Percentiles rank a stretch among this genome's conserved stretches.
Conservation (phyloP, 2,329 filamentous ascomycete genomes). For the Scedosporium apiospermum region DNA sequence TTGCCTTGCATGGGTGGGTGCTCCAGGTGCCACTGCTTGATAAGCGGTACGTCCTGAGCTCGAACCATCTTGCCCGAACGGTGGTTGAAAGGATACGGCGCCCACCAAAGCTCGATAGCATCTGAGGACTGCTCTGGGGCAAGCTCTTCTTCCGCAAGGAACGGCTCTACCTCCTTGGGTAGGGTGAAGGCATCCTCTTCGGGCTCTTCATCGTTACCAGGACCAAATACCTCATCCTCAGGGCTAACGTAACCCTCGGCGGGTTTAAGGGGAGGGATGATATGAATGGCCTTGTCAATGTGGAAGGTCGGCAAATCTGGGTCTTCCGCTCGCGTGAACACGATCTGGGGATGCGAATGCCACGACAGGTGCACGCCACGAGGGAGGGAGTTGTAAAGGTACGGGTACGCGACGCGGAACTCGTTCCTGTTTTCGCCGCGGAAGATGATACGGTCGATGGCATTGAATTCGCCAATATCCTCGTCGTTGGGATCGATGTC, state of each 20-base stretch:
- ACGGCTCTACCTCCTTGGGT: slow-evolving; percentile 71
- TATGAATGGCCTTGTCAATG: slow-evolving; percentile 96
- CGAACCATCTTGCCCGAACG: slow-evolving; percentile 93
- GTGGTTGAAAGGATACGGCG: slow-evolving; percentile 89
- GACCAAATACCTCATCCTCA: slow-evolving; percentile 88
- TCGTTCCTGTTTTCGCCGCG: slow-evolving; percentile 89
- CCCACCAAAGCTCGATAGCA: slow-evolving; percentile 96
- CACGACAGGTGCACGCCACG: slow-evolving; percentile 87
- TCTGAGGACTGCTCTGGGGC: slow-evolving; percentile 83
- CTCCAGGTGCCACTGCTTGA: slow-evolving; percentile 98
- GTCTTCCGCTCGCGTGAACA: slow-evolving; percentile 82
- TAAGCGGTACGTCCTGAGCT: slow-evolving; percentile 89
- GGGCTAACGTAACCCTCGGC: slow-evolving; percentile 89
- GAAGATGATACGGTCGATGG: slow-evolving; percentile 98
- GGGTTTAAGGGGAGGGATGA: slow-evolving; percentile 89
- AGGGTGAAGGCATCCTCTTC: slow-evolving; percentile 82
- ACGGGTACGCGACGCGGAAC: slow-evolving; percentile 89
- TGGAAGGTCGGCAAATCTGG: slow-evolving; percentile 90
- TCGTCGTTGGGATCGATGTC: slow-evolving; percentile 98
- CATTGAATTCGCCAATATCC: slow-evolving; percentile 99
- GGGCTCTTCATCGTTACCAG: slow-evolving; percentile 60
- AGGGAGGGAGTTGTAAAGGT: slow-evolving; percentile 91
- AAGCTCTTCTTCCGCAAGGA: slow-evolving; percentile 80
- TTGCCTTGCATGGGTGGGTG: slow-evolving; percentile 56
- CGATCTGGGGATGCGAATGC: slow-evolving; percentile 89